Evolutionary conservation across 129 eudicot genomes (phyloP), one percentile per base, ranked within the genome.

Genomic region (Deinandra increscens): DNA sequence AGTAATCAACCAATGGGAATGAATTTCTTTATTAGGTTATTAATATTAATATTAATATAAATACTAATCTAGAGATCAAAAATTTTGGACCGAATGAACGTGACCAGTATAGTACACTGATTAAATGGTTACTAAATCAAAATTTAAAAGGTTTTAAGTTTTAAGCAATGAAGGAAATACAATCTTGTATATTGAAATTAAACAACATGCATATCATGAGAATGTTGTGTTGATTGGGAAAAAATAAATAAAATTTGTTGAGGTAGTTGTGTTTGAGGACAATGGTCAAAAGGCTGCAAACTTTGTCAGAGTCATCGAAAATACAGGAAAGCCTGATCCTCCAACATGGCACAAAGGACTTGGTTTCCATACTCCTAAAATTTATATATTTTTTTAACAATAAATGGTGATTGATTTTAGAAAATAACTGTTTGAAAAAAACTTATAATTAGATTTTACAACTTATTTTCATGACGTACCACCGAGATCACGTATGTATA

Each of bases 201-300:
- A 46, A 68, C 14, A 22, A 22, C 4, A 54, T 20, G 7, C 14
- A 71, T 22, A 15, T 4, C 58, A 42, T 42, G 7, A 23, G 75
- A 41, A 44, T 71, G 75, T 71, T 6, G 36, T 29, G 56, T 71
- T 58, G 19, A 42, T 43, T 60, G 43, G 51, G 58, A 59, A 14
- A 26, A 71, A 26, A 26, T 26, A 26, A 1, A 26, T 26, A 63
- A 22, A 55, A 15, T 42, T 14, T 38, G 17, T n/a, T 22, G 42
- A 23, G 56, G 26, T 42, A 1, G 75, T 55, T 58, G 58, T 63
- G 33, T 18, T 71, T 70, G 18, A 39, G 36, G 59, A 22, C 49
- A 44, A 42, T 71, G 67, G 75, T 71, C 75, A 71, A 71, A 71
- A 71, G 56, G 68, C 75, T 71, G 75, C 45, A 58, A 15, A 3